phyloP scores from a whole-genome alignment of 305 asterid species.

The Fraxinus ornus region DNA sequence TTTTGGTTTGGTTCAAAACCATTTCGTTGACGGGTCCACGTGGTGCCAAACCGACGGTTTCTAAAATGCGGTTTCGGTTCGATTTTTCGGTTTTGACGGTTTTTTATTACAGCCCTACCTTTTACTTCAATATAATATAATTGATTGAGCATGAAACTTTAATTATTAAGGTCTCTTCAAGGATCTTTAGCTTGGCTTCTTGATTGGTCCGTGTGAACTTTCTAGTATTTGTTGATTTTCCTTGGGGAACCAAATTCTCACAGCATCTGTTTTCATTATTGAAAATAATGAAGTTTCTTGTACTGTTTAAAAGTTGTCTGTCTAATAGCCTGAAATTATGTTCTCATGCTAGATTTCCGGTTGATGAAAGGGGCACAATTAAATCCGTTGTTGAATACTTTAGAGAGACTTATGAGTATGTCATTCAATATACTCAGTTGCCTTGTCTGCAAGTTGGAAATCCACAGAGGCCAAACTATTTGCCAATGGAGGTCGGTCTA shows the following conservation, averaged over 20 bases:
- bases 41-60: no score
- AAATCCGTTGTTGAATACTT: constrained; percentile 35
- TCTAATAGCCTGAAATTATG: constrained; percentile 13
- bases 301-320: background rate
- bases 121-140: background rate
- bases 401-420: constrained; percentile 75
- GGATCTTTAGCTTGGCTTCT: background rate
- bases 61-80: no score
- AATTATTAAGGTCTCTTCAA: background rate
- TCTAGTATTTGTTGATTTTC: background rate
- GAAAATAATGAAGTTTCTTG: background rate
- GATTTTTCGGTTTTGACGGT: no score
- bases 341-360: constrained; percentile 57
- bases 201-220: background rate
- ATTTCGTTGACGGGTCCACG: no score
- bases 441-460: constrained; percentile 95
- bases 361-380: constrained; percentile 73
- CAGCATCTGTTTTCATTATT: background rate
- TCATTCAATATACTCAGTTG: constrained; percentile 66
- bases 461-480: constrained; percentile 71
- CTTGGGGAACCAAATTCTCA: background rate
- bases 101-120: no score
- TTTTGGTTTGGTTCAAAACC: no score
- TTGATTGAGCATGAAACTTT: background rate
- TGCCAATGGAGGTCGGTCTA: constrained; percentile 85